These are phyloP conservation scores for Lachnellula cervina DNA, from an alignment of 2,329 filamentous ascomycete species.

Conservation along the genomic window DNA sequence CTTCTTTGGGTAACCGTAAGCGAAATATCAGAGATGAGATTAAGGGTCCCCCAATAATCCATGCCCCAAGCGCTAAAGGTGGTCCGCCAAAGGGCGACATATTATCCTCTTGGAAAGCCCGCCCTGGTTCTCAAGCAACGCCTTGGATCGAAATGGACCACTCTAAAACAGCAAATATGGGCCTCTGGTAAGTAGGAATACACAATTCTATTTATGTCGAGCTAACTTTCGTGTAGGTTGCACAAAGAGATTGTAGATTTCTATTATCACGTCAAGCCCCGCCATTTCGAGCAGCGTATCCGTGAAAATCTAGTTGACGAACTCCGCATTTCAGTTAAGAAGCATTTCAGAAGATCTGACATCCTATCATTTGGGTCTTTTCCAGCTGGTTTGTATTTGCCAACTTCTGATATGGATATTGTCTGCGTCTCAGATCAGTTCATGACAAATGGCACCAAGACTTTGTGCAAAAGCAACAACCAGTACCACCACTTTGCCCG, in stretches of 20 bases:
- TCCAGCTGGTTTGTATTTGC: conserved; percentile 71
- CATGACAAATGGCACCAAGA: conserved; percentile 46
- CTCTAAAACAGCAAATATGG: conserved; percentile 47
- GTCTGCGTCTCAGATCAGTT: conserved; percentile 67
- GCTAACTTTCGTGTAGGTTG: conserved; percentile 49
- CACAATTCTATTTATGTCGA: conserved; percentile 6
- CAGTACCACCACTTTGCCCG: conserved; percentile 55
- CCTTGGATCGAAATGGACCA: conserved; percentile 63
- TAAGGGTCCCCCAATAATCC: conserved; percentile 29
- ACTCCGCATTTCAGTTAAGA: conserved; percentile 55
- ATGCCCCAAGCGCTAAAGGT: conserved; percentile 15
- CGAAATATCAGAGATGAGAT: conserved; percentile 68
- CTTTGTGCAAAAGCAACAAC: conserved; percentile 33
- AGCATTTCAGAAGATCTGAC: conserved; percentile 50
- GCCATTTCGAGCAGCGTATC: conserved; percentile 69
- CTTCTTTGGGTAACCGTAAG: conserved; percentile 62
- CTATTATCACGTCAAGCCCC: conserved; percentile 76
- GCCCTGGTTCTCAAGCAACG: conserved; percentile 36
- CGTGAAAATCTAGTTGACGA: conserved; percentile 68
- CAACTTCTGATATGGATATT: conserved; percentile 88
- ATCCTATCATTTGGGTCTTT: conserved; percentile 88
- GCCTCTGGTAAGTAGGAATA: conserved; percentile 47
- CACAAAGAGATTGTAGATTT: conserved; percentile 91
- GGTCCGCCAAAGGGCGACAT: conserved; percentile 16
- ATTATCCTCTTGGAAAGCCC: conserved; percentile 41